Base-by-base conservation (phyloP, 2,329 filamentous ascomycete species). In the Arthrocladium fulminans region DNA sequence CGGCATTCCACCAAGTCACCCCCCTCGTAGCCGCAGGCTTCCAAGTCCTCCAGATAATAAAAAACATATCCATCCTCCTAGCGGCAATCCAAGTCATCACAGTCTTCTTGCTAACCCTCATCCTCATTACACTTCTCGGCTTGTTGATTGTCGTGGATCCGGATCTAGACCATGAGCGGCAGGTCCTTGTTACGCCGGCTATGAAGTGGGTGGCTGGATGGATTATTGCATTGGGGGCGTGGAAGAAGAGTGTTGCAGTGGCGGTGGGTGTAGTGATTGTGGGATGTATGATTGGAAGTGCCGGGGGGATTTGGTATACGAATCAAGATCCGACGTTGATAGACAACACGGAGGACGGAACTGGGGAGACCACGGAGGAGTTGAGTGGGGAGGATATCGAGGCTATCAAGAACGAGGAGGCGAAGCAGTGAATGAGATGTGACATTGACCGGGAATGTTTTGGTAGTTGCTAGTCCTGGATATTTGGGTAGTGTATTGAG, bases 231-330 rank as follows among this genome's bases (percentile, higher is more conserved):
- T 59, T 66, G 30, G 74, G 75, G 50, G 87, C 86, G 60, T 90
- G 86, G 86, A 47, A 76, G 22, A 80, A 89, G 51, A 78, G 85
- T 1, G 57, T 77, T 35, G 79, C 89, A 44, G 74, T 85, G 4
- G 76, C 77, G 15, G 61, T 52, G 12, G n/a, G 29, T 15, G 23
- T 42, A 19, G 20, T 45, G 10, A 20, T 32, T 6, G 25, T 39
- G 10, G 25, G 51, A 20, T 40, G 40, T 5, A 46, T 47, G 19
- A 24, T 45, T 9, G 43, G 43, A 23, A 25, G 43, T 19, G 8
- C 22, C 3, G 43, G 15, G 3, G 43, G 43, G 5, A 10, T 45
- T 10, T 45, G 27, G 23, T 45, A 45, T 30, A 45, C 43, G n/a
- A 19, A 29, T 6, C 8, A 15, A 30, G 43, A 45, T 37, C 43